Percentiles rank a stretch among this genome's conserved stretches.
These are phyloP conservation scores for Rhizopogon salebrosus DNA, from an alignment of 768 basidiomycete species.

Conservation along the genomic window DNA sequence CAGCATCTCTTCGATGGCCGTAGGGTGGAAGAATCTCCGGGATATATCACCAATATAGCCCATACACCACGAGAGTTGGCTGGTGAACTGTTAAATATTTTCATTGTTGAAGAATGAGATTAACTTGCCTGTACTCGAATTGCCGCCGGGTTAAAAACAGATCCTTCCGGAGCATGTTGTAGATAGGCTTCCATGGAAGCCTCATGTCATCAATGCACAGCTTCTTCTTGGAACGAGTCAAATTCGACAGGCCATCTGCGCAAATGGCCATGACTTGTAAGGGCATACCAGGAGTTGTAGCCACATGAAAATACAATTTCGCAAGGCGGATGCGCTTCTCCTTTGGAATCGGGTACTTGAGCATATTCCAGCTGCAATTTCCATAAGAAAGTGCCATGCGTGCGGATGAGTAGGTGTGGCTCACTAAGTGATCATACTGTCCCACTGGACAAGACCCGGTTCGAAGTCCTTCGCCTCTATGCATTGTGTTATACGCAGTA, in stretches of 20 bases:
- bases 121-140: constrained; percentile 69
- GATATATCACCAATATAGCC: constrained; percentile 62
- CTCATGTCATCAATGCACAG: constrained; percentile 73
- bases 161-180: constrained; percentile 63
- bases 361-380: constrained; percentile 61
- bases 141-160: constrained; percentile 73
- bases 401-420: constrained; percentile 23
- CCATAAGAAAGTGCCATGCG: constrained; percentile 12
- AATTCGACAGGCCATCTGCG: constrained; percentile 53
- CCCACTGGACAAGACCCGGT: constrained; percentile 76
- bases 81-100: constrained; percentile 16
- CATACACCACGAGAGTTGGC: constrained; percentile 76
- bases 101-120: neutral
- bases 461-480: constrained; percentile 81
- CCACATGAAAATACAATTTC: constrained; percentile 74
- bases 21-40: constrained; percentile 85
- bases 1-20: constrained; percentile 84
- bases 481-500: constrained; percentile 64
- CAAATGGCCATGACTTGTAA: constrained; percentile 61
- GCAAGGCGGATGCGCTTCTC: constrained; percentile 69
- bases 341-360: constrained; percentile 85
- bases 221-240: constrained; percentile 69
- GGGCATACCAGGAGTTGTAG: constrained; percentile 73
- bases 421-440: constrained; percentile 67
- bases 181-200: constrained; percentile 79